phyloP scores from a whole-genome alignment of 768 basidiomycete species.

The Tulasnella calospora region DNA sequence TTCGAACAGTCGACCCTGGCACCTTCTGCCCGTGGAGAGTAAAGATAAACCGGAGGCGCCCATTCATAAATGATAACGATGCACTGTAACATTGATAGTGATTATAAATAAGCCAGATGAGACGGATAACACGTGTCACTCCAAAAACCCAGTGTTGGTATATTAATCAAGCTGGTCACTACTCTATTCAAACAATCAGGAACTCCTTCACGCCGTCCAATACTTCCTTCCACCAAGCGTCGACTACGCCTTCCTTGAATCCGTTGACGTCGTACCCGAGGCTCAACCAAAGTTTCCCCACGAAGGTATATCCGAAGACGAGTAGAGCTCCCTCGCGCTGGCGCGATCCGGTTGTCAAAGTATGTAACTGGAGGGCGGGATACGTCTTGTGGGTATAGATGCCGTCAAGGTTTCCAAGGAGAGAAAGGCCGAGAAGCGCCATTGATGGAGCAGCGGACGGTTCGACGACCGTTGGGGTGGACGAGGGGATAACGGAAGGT shows the following conservation, averaged over 20 bases:
- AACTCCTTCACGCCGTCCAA: slow-evolving; percentile 55
- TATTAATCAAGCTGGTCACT: no score
- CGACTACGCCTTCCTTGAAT: slow-evolving; percentile 57
- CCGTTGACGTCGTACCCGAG: slow-evolving; percentile 77
- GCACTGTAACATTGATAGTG: not conserved
- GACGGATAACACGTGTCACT: not conserved
- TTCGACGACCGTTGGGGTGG: slow-evolving; percentile 32
- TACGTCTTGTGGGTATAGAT: slow-evolving; percentile 67
- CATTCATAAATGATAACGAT: not conserved
- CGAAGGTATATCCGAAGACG: slow-evolving; percentile 75
- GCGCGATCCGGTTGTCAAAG: slow-evolving; percentile 77
- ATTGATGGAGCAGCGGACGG: slow-evolving; percentile 44
- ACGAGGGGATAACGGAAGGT: not conserved
- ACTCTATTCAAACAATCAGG: slow-evolving; percentile 36
- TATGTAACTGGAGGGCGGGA: slow-evolving; percentile 57
- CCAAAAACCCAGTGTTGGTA: no score
- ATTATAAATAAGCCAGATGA: not conserved
- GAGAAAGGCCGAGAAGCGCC: slow-evolving; percentile 70
- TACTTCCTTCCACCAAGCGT: slow-evolving; percentile 62
- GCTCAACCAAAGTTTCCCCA: slow-evolving; percentile 70
- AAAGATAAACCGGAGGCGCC: not conserved
- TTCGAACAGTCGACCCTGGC: not conserved
- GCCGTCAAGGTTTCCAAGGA: slow-evolving; percentile 79
- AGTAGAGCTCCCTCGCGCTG: slow-evolving; percentile 74
- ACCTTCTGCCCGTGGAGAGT: not conserved